Base-by-base conservation (phyloP, 2,329 filamentous ascomycete genomes). In the Nothophoma quercina region DNA sequence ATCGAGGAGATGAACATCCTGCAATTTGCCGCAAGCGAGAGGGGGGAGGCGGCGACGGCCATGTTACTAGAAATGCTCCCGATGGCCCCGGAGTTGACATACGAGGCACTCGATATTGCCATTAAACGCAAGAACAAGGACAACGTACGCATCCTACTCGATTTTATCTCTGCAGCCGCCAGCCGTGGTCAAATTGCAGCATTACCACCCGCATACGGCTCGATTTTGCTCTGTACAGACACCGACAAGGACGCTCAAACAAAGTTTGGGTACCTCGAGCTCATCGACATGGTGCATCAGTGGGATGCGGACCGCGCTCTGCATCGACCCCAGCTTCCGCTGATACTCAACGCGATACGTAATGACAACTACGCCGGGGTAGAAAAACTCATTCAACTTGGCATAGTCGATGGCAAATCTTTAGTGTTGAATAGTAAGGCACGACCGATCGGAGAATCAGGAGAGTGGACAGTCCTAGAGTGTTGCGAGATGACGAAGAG, bases 381-480 rank as follows among this genome's bases (percentile, higher is more conserved):
- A 26, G 55, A 62, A 38, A 58, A 57, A 23, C 30, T 61, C 18
- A 45, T 64, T 33, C 45, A 56, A 18, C 29, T 56, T 13, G 54
- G 50, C 13, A 35, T 64, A 4, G 26, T 62, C 12, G 36, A 56
- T 32, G 55, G 62, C 3, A 55, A 51, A 36, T 58, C 40, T 8
- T 35, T 63, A 21, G 56, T 55, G 2, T 21, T 64, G 38, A 64
- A 64, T 25, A 61, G 56, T 23, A 64, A 51, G 29, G 62, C 59
- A 26, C 44, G 55, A n/a, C 52, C 58, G 3, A 38, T 39, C 25
- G 59, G 62, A 12, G 62, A 64, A 23, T 21, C 49, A 10, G 55
- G 52, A 2, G 30, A 51, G 23, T 61, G 62, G 55, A 61, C 59
- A 6, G 51, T 61, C n/a, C 26, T 64, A 7, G 59, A 63, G 39